These are phyloP conservation scores for Lasiodiplodia hormozganensis DNA, from an alignment of 2,329 filamentous ascomycete genomes.

Conservation along the genomic window DNA sequence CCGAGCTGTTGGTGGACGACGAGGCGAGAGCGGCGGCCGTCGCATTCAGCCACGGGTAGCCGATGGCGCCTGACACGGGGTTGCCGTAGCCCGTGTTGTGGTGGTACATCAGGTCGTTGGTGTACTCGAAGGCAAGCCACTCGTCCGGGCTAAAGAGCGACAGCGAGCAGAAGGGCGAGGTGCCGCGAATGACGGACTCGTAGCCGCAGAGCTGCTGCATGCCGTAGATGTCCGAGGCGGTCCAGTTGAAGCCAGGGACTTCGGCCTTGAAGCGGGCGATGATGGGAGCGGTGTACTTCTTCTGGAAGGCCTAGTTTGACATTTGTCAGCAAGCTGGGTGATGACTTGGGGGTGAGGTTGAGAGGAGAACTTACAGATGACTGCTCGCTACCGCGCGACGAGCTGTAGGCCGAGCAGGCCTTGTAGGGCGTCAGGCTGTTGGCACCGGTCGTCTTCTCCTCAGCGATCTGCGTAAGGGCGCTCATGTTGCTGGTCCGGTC, in stretches of 20 bases:
- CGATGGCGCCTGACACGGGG: conserved; percentile 62
- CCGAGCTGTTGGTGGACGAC: conserved; percentile 44
- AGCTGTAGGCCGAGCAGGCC: conserved; percentile 68
- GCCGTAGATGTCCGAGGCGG: conserved; percentile 66
- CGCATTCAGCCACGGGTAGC: conserved; percentile 71
- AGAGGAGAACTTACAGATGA: conserved; percentile 44
- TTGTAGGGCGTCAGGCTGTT: conserved; percentile 70
- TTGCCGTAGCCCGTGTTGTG: conserved; percentile 72
- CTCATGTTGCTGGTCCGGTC: conserved; percentile 62
- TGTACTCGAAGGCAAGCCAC: conserved; percentile 72
- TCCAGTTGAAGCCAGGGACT: conserved; percentile 68
- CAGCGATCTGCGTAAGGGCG: conserved; percentile 62
- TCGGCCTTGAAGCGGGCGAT: conserved; percentile 62
- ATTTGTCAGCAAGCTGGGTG: conserved; percentile 1
- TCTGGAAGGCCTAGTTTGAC: conserved; percentile 50
- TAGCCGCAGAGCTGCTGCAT: conserved; percentile 73
- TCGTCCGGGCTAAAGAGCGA: conserved; percentile 66
- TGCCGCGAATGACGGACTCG: conserved; percentile 68
- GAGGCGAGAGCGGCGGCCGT: conserved; percentile 59
- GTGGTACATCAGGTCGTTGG: conserved; percentile 68
- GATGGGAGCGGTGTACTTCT: conserved; percentile 67
- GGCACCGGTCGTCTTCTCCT: conserved; percentile 64
- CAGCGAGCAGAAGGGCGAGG: conserved; percentile 67
- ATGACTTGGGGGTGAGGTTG: background rate
- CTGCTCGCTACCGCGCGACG: conserved; percentile 63